These are phyloP conservation scores for Microsporum ferrugineum DNA, from an alignment of 2,329 filamentous ascomycete genomes.

Conservation along the genomic window DNA sequence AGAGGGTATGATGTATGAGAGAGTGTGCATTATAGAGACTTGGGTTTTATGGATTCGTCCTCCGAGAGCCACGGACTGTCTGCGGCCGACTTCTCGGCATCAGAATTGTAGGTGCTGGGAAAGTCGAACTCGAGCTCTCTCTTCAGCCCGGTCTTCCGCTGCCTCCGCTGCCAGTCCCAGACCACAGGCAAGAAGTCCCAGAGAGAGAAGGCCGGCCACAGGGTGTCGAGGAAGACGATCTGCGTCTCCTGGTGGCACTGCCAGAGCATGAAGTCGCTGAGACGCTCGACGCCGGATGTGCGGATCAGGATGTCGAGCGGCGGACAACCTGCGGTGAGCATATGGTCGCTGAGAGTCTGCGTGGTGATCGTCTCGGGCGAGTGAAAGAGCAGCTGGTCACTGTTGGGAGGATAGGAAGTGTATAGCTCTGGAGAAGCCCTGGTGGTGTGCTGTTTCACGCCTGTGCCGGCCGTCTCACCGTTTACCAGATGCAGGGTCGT, in stretches of 20 bases:
- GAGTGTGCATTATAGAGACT: not conserved
- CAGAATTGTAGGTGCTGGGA: not conserved
- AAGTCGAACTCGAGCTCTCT: constrained; percentile 4
- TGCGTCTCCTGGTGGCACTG: constrained; percentile 89
- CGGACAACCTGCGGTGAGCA: constrained; percentile 76
- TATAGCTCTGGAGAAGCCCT: constrained; percentile 9
- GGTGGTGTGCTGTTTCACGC: constrained; percentile 16
- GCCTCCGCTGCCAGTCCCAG: constrained; percentile 71
- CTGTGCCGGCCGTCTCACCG: constrained; percentile 17
- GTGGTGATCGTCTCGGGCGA: constrained; percentile 82
- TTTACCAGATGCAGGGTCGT: constrained; percentile 38
- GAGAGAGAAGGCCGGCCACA: constrained; percentile 94
- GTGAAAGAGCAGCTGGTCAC: constrained; percentile 34
- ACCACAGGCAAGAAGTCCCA: constrained; percentile 88
- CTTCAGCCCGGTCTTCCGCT: constrained; percentile 35
- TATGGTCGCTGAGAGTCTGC: constrained; percentile 69
- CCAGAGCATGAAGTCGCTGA: constrained; percentile 99
- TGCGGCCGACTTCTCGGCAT: not conserved
- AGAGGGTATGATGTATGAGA: not conserved
- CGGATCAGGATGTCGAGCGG: constrained; percentile 83
- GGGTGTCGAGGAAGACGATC: constrained; percentile 78
- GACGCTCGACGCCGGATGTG: constrained; percentile 80
- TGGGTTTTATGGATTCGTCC: not conserved
- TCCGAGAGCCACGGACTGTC: not conserved
- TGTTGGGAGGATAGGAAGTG: constrained; percentile 16